phyloP scores from a whole-genome alignment of 805 yeast species.

The Suhomyces pyralidae region DNA sequence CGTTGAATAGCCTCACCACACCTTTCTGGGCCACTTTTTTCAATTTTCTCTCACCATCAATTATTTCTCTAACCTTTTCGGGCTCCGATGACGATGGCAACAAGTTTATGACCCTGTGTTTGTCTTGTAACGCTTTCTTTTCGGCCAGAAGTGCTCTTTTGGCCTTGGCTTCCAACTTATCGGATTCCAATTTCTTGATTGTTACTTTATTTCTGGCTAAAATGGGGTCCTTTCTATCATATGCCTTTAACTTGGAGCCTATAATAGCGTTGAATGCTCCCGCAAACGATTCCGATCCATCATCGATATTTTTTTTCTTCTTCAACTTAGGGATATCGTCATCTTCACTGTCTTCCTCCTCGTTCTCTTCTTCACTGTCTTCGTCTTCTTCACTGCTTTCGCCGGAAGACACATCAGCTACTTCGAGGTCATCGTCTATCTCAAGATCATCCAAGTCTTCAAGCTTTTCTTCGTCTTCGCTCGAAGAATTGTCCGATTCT shows the following conservation, averaged over 20 bases:
- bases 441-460: conserved; percentile 15
- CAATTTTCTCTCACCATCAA: conserved; percentile 66
- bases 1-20: conserved; percentile 80
- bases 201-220: conserved; percentile 77
- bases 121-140: conserved; percentile 62
- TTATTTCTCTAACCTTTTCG: conserved; percentile 50
- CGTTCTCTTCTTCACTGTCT: conserved; percentile 3
- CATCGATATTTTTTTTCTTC: conserved; percentile 55
- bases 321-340: conserved; percentile 46
- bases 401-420: conserved; percentile 1
- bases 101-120: conserved; percentile 63
- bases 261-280: conserved; percentile 80
- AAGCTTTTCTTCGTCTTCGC: conserved; percentile 7
- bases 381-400: conserved; percentile 5
- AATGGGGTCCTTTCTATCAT: conserved; percentile 86
- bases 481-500: not conserved
- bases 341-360: conserved; percentile 8
- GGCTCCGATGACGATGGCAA: conserved; percentile 61
- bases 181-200: conserved; percentile 69
- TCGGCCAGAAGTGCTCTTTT: conserved; percentile 66
- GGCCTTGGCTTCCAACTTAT: conserved; percentile 82
- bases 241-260: conserved; percentile 82
- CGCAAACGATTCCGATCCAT: conserved; percentile 77
- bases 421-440: conserved; percentile 15
- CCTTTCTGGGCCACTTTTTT: conserved; percentile 86